Evolutionary conservation across 1,284 basidiomycete genomes (phyloP), one percentile per base, ranked within the genome.

Genomic region (Cutaneotrichosporon sp.): DNA sequence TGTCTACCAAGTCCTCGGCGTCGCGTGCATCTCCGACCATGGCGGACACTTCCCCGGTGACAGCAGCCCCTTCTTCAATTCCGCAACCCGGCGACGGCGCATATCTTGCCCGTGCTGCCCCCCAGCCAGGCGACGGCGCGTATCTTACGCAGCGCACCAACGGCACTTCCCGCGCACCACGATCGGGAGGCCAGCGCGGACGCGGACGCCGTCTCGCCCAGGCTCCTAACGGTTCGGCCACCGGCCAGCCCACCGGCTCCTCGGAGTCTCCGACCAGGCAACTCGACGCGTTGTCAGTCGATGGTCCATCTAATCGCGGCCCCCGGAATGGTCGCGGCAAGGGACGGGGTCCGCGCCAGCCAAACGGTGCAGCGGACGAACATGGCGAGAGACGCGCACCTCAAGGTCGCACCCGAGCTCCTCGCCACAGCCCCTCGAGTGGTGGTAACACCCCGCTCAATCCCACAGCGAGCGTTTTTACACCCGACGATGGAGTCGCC

Each of bases 51-150:
- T 33, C 43, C 24, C 24, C 45, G 32, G 32, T 31, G 45, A 34
- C 45, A 34, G 33, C 45, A 35, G 45, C 45, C 26, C n/a, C n/a
- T n/a, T 25, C 45, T 26, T 32, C 27, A 32, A 3, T 32, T 14
- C 48, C 48, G 4, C 48, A 42, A 42, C 48, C 48, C 8, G 48
- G 48, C 14, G 48, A 49, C 48, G 48, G 48, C 16, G 52, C 61
- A 31, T 62, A 58, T 44, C 54, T 62, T 16, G 51, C 58, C 17
- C 45, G 50, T 14, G 20, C 47, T 32, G 16, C 27, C 17, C 54
- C 55, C 1, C 50, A 58, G 51, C 57, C 57, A 17, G 61, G 58
- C 27, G 58, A 62, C 44, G 55, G 61, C 16, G 52, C 54, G 3
- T 57, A 58, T 17, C 44, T 60, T 22, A 33, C 47, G 24, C 47